Evolutionary conservation across 331 rosid genomes (phyloP), one percentile per base, ranked within the genome.

Genomic region (Telfairia occidentalis): DNA sequence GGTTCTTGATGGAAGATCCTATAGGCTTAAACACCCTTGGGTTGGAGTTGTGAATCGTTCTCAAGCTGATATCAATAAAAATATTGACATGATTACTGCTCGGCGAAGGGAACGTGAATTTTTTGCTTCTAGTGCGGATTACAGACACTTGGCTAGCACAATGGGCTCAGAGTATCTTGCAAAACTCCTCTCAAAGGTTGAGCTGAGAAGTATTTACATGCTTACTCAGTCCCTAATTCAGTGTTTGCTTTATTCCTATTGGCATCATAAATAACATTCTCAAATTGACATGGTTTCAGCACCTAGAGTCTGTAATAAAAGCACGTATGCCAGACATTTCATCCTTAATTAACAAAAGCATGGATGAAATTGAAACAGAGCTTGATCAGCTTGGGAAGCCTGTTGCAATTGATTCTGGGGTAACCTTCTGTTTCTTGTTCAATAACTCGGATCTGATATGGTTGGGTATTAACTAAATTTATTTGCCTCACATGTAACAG

Each of bases 121-220:
- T 67, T 86, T 88, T 76, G 78, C 83, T 67, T 16, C 69, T 42
- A 88, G 81, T 81, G 78, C 81, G 29, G 87, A 88, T 67, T 88
- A 88, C 37, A 78, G 78, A 76, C 89, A 86, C 80, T 77, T 86
- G 81, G 80, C 89, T 43, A 78, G 80, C 74, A 80, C 76, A 82
- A 86, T 88, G 90, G 92, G 92, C 13, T 88, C 90, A 15, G 90
- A 82, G 79, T 84, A 88, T 88, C 88, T 88, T 40, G 92, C 90
- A 66, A 84, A 82, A 81, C 82, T 88, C 71, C 87, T 88, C 37
- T 86, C 92, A 3, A 84, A 84, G 92, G 92, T 88, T 58, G 76
- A 66, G 34, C 79, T 67, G 24, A n/a, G 55, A 9, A 9, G 28
- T n/a, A 30, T 64, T 19, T 2, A 43, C 54, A 67, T 24, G 35